A percentile compares a stretch with the other conserved stretches of the same genome.
phyloP scores from a whole-genome alignment of 176 grass and related monocot genomes.

The Phoenix roebelenii region DNA sequence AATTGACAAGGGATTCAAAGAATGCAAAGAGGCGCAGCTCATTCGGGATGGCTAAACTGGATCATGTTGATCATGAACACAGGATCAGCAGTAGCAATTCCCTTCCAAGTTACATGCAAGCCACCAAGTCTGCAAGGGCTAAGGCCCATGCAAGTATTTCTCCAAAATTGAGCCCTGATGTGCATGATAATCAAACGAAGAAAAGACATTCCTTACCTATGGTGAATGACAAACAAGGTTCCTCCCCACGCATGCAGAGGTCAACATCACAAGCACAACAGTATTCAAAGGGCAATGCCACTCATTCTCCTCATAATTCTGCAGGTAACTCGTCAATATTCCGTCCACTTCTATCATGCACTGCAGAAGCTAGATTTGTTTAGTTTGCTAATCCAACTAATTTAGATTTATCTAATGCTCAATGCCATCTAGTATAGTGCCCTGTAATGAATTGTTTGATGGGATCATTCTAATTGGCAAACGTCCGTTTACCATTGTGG shows the following conservation, averaged over 20 bases:
- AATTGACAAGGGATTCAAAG: constrained; percentile 1
- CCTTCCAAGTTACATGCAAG: constrained; percentile 7
- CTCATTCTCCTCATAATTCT: constrained; percentile 1
- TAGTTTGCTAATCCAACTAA: too few species aligned
- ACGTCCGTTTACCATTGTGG: too few species aligned
- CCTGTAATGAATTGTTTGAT: too few species aligned
- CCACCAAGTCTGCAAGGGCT: constrained; percentile 4
- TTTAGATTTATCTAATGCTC: too few species aligned
- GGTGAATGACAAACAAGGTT: background rate
- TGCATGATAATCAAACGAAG: background rate
- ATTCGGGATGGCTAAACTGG: background rate
- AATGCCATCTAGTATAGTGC: too few species aligned
- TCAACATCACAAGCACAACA: constrained; percentile 1
- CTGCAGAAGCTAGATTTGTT: too few species aligned
- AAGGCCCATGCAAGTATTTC: background rate
- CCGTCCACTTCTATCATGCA: background rate
- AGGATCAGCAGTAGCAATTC: background rate
- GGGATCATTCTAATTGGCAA: too few species aligned
- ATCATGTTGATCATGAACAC: constrained; percentile 3
- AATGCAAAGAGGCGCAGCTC: constrained; percentile 11
- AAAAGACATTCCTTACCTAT: constrained; percentile 4
- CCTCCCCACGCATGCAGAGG: background rate
- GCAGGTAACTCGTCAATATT: constrained; percentile 36
- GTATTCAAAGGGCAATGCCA: background rate
- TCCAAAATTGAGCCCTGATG: background rate